Evolutionary conservation across 2,329 filamentous ascomycete genomes (phyloP).

Genomic region (Paraphaeosphaeria minitans): DNA sequence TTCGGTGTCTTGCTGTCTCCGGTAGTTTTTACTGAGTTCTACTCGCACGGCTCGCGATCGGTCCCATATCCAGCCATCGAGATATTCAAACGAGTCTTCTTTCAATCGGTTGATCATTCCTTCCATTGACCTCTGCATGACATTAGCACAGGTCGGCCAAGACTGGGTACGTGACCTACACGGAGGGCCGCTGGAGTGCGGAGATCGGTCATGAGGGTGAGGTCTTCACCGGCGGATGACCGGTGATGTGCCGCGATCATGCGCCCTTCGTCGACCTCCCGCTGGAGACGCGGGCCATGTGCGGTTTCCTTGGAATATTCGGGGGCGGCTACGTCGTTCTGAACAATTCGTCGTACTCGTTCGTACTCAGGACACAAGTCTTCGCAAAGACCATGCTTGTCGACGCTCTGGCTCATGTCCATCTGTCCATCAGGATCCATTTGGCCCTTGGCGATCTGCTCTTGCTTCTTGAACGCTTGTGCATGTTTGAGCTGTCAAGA

Average conservation of each 20-base stretch:
- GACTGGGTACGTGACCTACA: constrained; percentile 27
- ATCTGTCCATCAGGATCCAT: constrained; percentile 63
- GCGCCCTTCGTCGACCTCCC: constrained; percentile 54
- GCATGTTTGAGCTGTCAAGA: constrained; percentile 23
- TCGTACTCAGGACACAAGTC: constrained; percentile 70
- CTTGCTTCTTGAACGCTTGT: constrained; percentile 54
- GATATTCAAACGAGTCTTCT: constrained; percentile 52
- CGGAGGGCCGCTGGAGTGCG: constrained; percentile 58
- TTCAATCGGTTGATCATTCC: constrained; percentile 56
- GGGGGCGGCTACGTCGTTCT: constrained; percentile 64
- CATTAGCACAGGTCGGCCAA: constrained; percentile 14
- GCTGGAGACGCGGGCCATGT: constrained; percentile 35
- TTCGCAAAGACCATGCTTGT: constrained; percentile 64
- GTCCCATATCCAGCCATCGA: constrained; percentile 70
- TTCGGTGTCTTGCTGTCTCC: constrained; percentile 57
- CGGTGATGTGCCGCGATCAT: constrained; percentile 70
- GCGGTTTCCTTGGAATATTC: constrained; percentile 56
- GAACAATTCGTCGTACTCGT: constrained; percentile 64
- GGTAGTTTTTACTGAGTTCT: constrained; percentile 64
- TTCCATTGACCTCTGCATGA: constrained; percentile 47
- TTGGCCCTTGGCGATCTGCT: constrained; percentile 39
- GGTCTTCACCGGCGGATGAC: constrained; percentile 66
- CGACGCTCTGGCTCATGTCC: constrained; percentile 64
- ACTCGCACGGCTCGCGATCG: constrained; percentile 68
- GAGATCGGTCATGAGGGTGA: constrained; percentile 67